Conservation (phyloP, 768 basidiomycete species). For the Lentinula guzmanii region DNA sequence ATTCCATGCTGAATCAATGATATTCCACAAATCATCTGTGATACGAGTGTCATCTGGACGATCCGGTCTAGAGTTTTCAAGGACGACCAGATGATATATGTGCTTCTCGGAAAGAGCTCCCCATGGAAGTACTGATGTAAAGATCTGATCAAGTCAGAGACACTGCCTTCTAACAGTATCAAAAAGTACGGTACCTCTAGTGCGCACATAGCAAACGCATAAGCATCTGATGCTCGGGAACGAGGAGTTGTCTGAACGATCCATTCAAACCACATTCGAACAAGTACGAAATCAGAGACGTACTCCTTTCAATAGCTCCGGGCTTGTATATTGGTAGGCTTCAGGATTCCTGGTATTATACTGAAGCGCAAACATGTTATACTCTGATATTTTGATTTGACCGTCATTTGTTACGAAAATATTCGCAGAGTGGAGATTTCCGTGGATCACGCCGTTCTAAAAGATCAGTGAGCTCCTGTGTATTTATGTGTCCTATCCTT, state of each 20-base stretch:
- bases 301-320: slow-evolving; percentile 23
- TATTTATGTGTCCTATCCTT: neutral
- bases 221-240: slow-evolving; percentile 18
- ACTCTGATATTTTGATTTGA: slow-evolving; percentile 16
- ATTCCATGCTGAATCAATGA: slow-evolving; percentile 21
- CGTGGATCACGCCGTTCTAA: slow-evolving; percentile 18
- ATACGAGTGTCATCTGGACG: slow-evolving; percentile 18
- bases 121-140: slow-evolving; percentile 18
- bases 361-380: slow-evolving; percentile 16
- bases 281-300: slow-evolving; percentile 2
- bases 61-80: slow-evolving; percentile 19
- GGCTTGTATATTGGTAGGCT: slow-evolving; percentile 20
- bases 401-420: slow-evolving; percentile 14
- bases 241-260: slow-evolving; percentile 14
- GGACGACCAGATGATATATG: slow-evolving; percentile 19
- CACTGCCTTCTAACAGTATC: neutral
- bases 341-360: slow-evolving; percentile 12
- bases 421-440: slow-evolving; percentile 18
- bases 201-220: slow-evolving; percentile 21
- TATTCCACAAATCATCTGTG: slow-evolving; percentile 16
- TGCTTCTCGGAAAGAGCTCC: slow-evolving; percentile 19
- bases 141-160: slow-evolving; percentile 14
- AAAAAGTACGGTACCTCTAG: slow-evolving; percentile 13
- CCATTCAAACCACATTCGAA: neutral
- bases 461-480: neutral